phyloP scores from a whole-genome alignment of 2,329 filamentous ascomycete species.

The Colletotrichum sp. region DNA sequence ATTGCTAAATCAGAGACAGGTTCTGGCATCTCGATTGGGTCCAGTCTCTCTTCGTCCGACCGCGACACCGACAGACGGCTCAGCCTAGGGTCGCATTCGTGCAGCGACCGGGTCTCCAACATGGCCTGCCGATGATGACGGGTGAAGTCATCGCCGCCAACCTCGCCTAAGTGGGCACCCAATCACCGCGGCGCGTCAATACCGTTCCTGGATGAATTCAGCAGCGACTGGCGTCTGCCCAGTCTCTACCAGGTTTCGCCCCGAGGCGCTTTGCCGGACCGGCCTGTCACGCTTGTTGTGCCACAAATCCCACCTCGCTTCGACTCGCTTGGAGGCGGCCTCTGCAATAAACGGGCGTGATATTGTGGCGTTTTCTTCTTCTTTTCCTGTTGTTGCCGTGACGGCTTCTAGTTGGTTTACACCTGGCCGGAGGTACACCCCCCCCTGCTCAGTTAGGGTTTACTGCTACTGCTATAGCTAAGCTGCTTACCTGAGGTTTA shows the following conservation, averaged over 20 bases:
- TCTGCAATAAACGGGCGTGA: neutral
- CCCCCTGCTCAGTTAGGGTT: too few relatives aligned
- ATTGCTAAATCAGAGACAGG: neutral
- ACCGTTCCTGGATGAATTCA: slow-evolving; percentile 18
- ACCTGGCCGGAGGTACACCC: too few relatives aligned
- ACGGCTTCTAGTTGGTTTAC: slow-evolving; percentile 11
- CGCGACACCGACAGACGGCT: neutral
- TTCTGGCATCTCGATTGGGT: slow-evolving; percentile 6
- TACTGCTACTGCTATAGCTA: too few relatives aligned
- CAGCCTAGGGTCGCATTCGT: neutral
- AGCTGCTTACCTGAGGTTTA: too few relatives aligned
- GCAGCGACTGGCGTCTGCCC: slow-evolving; percentile 2
- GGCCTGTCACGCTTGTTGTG: neutral
- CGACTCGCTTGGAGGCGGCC: neutral
- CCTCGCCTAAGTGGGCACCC: neutral
- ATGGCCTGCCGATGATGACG: slow-evolving; percentile 18
- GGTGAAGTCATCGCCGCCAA: slow-evolving; percentile 21
- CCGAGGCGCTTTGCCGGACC: neutral
- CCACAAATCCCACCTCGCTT: neutral
- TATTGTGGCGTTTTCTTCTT: slow-evolving; percentile 3
- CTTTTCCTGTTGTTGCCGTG: neutral
- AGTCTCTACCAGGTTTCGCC: slow-evolving; percentile 12
- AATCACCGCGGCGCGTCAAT: neutral
- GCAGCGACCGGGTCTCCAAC: neutral
- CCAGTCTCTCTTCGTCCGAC: neutral